Evolutionary conservation across 73 alveolate species (phyloP).

Genomic region (Diophrys sp.): DNA sequence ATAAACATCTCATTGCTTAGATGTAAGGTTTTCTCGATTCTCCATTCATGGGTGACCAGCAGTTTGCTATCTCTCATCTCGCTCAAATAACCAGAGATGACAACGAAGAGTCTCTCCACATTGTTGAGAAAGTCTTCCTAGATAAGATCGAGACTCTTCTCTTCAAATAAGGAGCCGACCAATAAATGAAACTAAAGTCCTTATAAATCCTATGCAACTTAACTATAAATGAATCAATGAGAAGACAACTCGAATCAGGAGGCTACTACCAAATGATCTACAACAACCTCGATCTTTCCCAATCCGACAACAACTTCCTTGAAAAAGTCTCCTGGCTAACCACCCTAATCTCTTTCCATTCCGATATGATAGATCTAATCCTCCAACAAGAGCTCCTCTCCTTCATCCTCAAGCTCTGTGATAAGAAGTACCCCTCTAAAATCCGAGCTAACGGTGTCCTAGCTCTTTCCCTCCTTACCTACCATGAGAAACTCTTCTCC

Average conservation of each 20-base stretch:
- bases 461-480: conserved; percentile 56
- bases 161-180: conserved; percentile 24
- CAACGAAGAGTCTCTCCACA: conserved; percentile 15
- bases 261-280: conserved; percentile 38
- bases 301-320: conserved; percentile 24
- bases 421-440: conserved; percentile 15
- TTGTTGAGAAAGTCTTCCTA: conserved; percentile 52
- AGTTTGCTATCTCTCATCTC: conserved; percentile 45
- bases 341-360: conserved; percentile 53
- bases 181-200: conserved; percentile 35
- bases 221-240: conserved; percentile 24
- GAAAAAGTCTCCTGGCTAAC: conserved; percentile 59
- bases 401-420: conserved; percentile 41
- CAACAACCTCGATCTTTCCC: conserved; percentile 11
- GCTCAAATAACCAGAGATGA: conserved; percentile 54
- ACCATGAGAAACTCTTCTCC: conserved; percentile 54
- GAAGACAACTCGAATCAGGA: conserved; percentile 31
- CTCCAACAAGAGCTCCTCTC: conserved; percentile 37
- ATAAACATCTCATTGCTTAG: conserved; percentile 8
- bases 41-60: conserved; percentile 55
- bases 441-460: conserved; percentile 57
- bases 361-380: conserved; percentile 53
- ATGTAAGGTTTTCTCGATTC: conserved; percentile 36
- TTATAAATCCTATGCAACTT: conserved; percentile 48
- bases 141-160: conserved; percentile 33